phyloP scores from a whole-genome alignment of 352 stramenopile genomes.

The Phytophthora ohioensis region DNA sequence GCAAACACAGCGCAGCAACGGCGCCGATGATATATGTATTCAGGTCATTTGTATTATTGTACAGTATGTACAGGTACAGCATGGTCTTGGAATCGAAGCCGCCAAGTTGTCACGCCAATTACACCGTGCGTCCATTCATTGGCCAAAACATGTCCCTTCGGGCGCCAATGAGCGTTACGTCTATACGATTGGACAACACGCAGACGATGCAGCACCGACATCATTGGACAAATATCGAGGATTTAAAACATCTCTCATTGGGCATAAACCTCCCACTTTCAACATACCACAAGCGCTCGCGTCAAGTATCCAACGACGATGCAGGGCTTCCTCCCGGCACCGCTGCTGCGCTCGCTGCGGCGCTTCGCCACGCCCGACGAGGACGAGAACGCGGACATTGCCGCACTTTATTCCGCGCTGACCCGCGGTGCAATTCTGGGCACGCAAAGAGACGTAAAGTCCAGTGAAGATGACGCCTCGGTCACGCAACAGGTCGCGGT shows the following conservation, averaged over 20 bases:
- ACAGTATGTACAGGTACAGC: neutral
- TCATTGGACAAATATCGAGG: neutral
- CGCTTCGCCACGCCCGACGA: conserved; percentile 38
- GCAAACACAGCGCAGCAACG: conserved; percentile 1
- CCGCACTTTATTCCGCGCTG: conserved; percentile 15
- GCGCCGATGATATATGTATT: too few relatives aligned
- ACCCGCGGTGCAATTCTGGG: conserved; percentile 36
- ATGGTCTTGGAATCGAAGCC: neutral
- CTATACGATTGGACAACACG: conserved; percentile 24
- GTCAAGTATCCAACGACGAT: conserved; percentile 10
- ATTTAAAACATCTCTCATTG: conserved; percentile 7
- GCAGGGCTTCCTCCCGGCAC: conserved; percentile 36
- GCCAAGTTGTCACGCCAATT: neutral
- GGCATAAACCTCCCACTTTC: conserved; percentile 11
- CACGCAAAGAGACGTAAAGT: conserved; percentile 7
- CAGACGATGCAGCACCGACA: neutral
- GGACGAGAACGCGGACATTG: conserved; percentile 7
- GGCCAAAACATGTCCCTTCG: conserved; percentile 12
- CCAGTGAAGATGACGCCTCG: conserved; percentile 13
- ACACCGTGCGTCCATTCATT: conserved; percentile 7
- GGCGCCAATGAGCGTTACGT: neutral
- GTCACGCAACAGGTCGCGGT: conserved; percentile 30
- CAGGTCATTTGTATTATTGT: too few relatives aligned
- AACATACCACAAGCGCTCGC: conserved; percentile 7
- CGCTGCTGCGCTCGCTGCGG: conserved; percentile 50